phyloP scores from a whole-genome alignment of 2,329 filamentous ascomycete genomes.

The Aspergillus uvarum region DNA sequence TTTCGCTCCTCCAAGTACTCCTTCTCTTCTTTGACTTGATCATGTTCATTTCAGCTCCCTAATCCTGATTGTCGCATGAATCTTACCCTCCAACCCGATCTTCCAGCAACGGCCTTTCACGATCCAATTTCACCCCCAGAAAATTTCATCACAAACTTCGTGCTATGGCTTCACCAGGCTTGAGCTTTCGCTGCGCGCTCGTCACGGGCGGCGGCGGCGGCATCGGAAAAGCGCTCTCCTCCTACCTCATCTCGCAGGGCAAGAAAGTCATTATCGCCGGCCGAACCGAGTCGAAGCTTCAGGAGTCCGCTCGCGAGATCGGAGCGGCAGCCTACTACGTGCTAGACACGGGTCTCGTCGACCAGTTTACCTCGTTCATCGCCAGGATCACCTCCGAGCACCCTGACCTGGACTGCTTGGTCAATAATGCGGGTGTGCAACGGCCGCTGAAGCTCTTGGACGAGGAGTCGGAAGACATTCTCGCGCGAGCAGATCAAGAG shows the following conservation, averaged over 20 bases:
- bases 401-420: conserved; percentile 56
- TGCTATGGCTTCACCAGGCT: conserved; percentile 9
- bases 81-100: too few species aligned
- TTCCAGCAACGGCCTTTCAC: too few species aligned
- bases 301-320: conserved; percentile 45
- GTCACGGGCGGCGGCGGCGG: conserved; percentile 29
- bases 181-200: conserved; percentile 50
- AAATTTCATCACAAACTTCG: too few species aligned
- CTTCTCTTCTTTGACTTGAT: too few species aligned
- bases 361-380: conserved; percentile 44
- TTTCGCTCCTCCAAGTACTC: too few species aligned
- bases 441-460: conserved; percentile 52
- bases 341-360: conserved; percentile 51
- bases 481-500: conserved; percentile 55
- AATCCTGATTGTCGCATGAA: too few species aligned
- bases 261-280: conserved; percentile 29
- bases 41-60: too few species aligned
- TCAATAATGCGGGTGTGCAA: conserved; percentile 62
- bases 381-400: conserved; percentile 42
- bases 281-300: conserved; percentile 54
- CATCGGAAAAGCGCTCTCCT: conserved; percentile 25
- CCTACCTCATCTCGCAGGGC: conserved; percentile 21
- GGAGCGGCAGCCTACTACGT: conserved; percentile 53
- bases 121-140: too few species aligned
- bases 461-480: conserved; percentile 27